These are phyloP conservation scores for Malassezia psittaci DNA, from an alignment of 1,284 basidiomycete species.

Conservation along the genomic window DNA sequence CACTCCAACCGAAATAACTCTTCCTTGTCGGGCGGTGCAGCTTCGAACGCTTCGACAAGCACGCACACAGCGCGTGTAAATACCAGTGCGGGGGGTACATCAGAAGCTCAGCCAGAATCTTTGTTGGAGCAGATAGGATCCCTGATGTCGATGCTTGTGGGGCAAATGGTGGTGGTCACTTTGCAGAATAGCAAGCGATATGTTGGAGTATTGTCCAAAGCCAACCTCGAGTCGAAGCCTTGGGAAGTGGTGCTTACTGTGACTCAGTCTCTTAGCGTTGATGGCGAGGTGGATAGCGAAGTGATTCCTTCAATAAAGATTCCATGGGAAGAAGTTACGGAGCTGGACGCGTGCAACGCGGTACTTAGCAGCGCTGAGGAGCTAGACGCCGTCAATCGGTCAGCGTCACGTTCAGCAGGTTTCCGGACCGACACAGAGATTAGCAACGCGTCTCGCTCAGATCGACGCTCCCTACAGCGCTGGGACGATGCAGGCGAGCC, in stretches of 20 bases:
- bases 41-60: too few relatives aligned
- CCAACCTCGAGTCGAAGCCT: conserved; percentile 26
- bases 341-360: conserved; percentile 10
- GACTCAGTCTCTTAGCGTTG: conserved; percentile 25
- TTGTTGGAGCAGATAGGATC: not conserved
- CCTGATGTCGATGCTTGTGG: conserved; percentile 13
- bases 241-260: conserved; percentile 30
- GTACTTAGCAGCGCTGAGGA: conserved; percentile 5
- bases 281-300: not conserved
- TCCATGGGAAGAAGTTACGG: conserved; percentile 2
- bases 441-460: not conserved
- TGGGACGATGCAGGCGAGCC: conserved; percentile 10
- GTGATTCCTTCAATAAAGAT: not conserved
- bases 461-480: conserved; percentile 14
- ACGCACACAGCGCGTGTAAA: not conserved
- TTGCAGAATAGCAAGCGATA: conserved; percentile 27
- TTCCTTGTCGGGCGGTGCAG: too few relatives aligned
- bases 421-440: conserved; percentile 20
- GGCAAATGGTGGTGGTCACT: conserved; percentile 23
- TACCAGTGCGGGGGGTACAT: not conserved
- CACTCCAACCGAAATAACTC: too few relatives aligned
- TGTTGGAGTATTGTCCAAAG: conserved; percentile 39
- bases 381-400: not conserved
- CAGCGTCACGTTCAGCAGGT: not conserved
- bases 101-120: not conserved